Evolutionary conservation across 2,329 filamentous ascomycete species (phyloP).

Genomic region (Claviceps sp.): DNA sequence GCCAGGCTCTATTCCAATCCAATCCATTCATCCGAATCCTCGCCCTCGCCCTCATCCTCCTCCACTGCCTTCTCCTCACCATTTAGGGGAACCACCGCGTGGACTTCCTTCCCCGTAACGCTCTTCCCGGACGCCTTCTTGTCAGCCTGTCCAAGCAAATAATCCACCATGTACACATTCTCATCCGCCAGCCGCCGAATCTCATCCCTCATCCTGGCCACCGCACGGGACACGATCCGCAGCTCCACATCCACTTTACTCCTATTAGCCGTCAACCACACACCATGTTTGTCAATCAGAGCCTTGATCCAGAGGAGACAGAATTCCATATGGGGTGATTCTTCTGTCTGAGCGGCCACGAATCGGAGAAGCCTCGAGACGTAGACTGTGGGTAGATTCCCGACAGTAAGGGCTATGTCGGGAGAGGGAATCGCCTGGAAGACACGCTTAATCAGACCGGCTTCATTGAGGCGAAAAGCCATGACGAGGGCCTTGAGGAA

Average conservation of each 20-base stretch:
- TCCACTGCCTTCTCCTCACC: conserved; percentile 7
- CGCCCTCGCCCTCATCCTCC: conserved; percentile 17
- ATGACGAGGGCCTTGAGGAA: conserved; percentile 90
- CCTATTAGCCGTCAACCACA: conserved; percentile 69
- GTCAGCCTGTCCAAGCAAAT: conserved; percentile 46
- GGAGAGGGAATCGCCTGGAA: conserved; percentile 69
- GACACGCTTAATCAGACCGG: conserved; percentile 65
- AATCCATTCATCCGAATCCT: conserved; percentile 30
- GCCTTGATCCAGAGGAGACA: conserved; percentile 87
- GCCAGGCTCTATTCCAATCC: conserved; percentile 12
- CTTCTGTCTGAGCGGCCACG: conserved; percentile 74
- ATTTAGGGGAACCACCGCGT: neutral
- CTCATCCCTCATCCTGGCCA: conserved; percentile 69
- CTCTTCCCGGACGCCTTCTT: conserved; percentile 4
- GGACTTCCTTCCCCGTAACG: conserved; percentile 10
- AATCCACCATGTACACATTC: conserved; percentile 82
- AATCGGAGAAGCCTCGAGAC: conserved; percentile 75
- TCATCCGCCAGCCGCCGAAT: conserved; percentile 73
- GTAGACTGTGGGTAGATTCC: conserved; percentile 71
- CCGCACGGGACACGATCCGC: conserved; percentile 66
- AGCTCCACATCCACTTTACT: conserved; percentile 74
- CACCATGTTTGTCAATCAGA: conserved; percentile 66
- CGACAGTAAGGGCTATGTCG: conserved; percentile 66
- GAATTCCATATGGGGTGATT: conserved; percentile 88
- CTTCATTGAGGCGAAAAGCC: conserved; percentile 91